Conservation (phyloP, 164 flowering plant species). For the Akebia trifoliata region DNA sequence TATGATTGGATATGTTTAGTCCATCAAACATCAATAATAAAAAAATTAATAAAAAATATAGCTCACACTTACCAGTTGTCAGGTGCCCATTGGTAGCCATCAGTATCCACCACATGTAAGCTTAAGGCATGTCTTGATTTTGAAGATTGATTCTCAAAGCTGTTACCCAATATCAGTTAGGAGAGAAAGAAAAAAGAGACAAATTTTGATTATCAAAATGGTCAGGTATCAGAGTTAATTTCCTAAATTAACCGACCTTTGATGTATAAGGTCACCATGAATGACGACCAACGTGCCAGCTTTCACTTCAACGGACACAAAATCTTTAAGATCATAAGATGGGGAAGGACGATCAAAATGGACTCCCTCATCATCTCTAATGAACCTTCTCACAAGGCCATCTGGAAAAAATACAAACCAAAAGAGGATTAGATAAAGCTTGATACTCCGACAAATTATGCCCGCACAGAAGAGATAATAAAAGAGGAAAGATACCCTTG, state of each 20-base stretch:
- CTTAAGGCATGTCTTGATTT: slow-evolving; percentile 96
- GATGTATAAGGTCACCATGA: slow-evolving; percentile 94
- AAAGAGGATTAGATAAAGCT: slow-evolving; percentile 5
- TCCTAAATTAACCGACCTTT: slow-evolving; percentile 48
- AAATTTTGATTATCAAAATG: neutral
- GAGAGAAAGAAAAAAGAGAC: neutral
- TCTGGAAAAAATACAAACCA: slow-evolving; percentile 31
- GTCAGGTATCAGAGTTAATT: neutral
- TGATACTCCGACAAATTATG: neutral
- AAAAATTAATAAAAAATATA: neutral
- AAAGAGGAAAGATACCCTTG: slow-evolving; percentile 40
- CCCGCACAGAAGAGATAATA: neutral
- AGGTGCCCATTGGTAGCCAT: slow-evolving; percentile 79
- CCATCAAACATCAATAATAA: neutral
- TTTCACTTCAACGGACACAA: slow-evolving; percentile 85
- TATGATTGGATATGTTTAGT: too few species aligned
- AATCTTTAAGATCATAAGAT: slow-evolving; percentile 68
- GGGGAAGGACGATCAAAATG: slow-evolving; percentile 85
- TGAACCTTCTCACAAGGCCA: slow-evolving; percentile 91
- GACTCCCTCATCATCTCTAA: slow-evolving; percentile 80
- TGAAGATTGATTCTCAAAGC: slow-evolving; percentile 85
- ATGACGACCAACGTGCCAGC: slow-evolving; percentile 87
- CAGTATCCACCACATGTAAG: slow-evolving; percentile 87
- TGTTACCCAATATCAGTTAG: slow-evolving; percentile 22
- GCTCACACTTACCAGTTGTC: slow-evolving; percentile 67